A percentile compares a stretch with the other conserved stretches of the same genome.
These are phyloP conservation scores for Funneliformis caledonium DNA, from an alignment of 371 early-diverging fungal species.

Conservation along the genomic window DNA sequence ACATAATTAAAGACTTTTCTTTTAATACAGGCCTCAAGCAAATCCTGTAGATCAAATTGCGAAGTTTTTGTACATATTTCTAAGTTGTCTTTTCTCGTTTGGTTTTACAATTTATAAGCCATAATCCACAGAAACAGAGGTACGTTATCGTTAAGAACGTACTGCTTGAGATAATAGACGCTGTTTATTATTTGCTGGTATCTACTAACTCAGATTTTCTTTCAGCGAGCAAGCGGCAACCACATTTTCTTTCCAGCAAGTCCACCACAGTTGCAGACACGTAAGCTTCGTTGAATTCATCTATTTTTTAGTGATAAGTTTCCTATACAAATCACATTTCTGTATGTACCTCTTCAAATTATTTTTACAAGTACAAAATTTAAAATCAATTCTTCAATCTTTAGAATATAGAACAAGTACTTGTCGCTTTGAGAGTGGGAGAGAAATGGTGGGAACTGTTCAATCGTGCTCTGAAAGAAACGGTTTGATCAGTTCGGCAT, in stretches of 20 bases:
- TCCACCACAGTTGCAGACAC: background rate
- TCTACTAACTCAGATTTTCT: background rate
- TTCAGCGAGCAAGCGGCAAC: background rate
- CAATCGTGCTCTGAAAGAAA: background rate
- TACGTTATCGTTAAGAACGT: background rate
- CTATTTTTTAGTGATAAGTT: slow-evolving; percentile 3
- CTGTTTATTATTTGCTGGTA: background rate
- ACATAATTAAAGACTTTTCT: slow-evolving; percentile 7
- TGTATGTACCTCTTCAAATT: background rate
- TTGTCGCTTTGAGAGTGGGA: background rate
- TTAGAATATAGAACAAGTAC: background rate
- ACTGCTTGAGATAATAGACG: background rate
- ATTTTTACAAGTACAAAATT: background rate
- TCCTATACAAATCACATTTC: background rate
- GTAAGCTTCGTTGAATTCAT: background rate
- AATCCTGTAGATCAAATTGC: background rate
- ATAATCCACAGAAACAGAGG: background rate
- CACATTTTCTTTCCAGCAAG: slow-evolving; percentile 4
- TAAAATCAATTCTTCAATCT: slow-evolving; percentile 6
- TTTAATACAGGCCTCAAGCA: background rate
- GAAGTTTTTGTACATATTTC: background rate
- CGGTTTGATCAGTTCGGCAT: background rate
- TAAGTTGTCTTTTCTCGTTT: background rate
- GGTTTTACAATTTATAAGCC: background rate
- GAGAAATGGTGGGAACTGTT: background rate